phyloP scores from a whole-genome alignment of 2,329 filamentous ascomycete species.

The Metarhizium album region DNA sequence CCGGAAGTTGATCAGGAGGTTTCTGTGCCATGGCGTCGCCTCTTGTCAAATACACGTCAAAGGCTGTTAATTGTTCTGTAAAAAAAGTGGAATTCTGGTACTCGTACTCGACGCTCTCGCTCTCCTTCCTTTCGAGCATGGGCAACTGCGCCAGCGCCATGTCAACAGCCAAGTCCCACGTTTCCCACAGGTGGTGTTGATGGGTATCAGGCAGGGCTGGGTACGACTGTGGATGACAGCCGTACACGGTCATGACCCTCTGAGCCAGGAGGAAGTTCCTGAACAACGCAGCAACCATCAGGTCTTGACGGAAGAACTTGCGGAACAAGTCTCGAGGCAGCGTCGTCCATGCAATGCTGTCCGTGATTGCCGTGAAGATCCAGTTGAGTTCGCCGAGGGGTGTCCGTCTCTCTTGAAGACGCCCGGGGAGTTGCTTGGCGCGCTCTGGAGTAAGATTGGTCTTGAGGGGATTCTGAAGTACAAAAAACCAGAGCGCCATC shows the following conservation, averaged over 20 bases:
- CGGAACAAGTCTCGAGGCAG: constrained; percentile 84
- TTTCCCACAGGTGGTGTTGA: constrained; percentile 89
- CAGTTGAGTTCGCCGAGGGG: constrained; percentile 94
- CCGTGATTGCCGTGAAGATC: constrained; percentile 98
- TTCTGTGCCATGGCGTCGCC: constrained; percentile 73
- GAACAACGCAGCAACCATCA: constrained; percentile 98
- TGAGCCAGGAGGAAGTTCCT: constrained; percentile 92
- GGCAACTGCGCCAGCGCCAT: constrained; percentile 87
- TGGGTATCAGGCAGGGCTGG: constrained; percentile 90
- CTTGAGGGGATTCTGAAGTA: constrained; percentile 74
- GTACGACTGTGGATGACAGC: constrained; percentile 87
- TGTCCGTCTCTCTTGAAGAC: constrained; percentile 84
- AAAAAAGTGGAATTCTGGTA: constrained; percentile 96
- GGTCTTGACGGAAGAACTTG: constrained; percentile 91
- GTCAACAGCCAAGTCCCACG: constrained; percentile 95
- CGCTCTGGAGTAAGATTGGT: constrained; percentile 65
- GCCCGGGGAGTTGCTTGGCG: constrained; percentile 80
- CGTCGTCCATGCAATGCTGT: constrained; percentile 97
- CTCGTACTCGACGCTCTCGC: constrained; percentile 65
- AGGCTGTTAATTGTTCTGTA: constrained; percentile 90
- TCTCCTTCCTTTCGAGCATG: constrained; percentile 69
- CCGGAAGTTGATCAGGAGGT: constrained; percentile 87
- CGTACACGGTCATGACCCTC: constrained; percentile 90
- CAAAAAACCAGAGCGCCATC: constrained; percentile 94
- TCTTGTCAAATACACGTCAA: constrained; percentile 85